Conservation (phyloP, 495 filamentous ascomycete species). For the Glarea lozoyensis region DNA sequence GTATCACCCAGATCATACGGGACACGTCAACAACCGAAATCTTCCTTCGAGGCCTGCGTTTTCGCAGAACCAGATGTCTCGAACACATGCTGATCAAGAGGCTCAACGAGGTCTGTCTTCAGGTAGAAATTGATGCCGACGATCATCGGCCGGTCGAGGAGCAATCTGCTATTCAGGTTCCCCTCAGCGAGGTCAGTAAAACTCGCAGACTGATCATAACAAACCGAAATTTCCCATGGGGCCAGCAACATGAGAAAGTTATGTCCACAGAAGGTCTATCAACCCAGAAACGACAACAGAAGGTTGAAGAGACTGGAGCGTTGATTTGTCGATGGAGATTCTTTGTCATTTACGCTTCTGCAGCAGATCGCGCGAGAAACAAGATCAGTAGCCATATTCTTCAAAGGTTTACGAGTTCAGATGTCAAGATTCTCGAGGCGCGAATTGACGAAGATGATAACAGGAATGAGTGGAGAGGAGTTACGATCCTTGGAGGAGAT, state of each 20-base stretch:
- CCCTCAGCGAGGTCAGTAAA: conserved; percentile 22
- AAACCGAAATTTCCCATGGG: conserved; percentile 32
- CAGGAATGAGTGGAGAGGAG: too few species aligned
- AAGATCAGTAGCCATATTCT: too few species aligned
- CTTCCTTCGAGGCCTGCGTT: conserved; percentile 30
- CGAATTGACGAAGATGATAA: too few species aligned
- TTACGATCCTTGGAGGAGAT: too few species aligned
- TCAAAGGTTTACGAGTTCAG: too few species aligned
- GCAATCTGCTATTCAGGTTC: conserved; percentile 36
- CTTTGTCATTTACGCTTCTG: too few species aligned
- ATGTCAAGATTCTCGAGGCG: too few species aligned
- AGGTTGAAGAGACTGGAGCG: too few species aligned
- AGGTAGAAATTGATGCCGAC: conserved; percentile 34
- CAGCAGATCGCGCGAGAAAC: too few species aligned
- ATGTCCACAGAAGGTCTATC: too few species aligned
- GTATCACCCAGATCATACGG: conserved; percentile 28
- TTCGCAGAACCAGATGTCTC: conserved; percentile 27
- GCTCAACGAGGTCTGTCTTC: conserved; percentile 45
- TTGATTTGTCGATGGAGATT: too few species aligned
- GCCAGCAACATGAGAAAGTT: background rate
- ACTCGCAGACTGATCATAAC: conserved; percentile 39
- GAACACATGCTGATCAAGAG: conserved; percentile 30
- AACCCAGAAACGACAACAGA: too few species aligned
- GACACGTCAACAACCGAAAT: conserved; percentile 20
- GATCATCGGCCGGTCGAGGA: conserved; percentile 27